Evolutionary conservation across 1,284 basidiomycete genomes (phyloP), one percentile per base, ranked within the genome.

Genomic region (Apiotrichum mycotoxinovorans): DNA sequence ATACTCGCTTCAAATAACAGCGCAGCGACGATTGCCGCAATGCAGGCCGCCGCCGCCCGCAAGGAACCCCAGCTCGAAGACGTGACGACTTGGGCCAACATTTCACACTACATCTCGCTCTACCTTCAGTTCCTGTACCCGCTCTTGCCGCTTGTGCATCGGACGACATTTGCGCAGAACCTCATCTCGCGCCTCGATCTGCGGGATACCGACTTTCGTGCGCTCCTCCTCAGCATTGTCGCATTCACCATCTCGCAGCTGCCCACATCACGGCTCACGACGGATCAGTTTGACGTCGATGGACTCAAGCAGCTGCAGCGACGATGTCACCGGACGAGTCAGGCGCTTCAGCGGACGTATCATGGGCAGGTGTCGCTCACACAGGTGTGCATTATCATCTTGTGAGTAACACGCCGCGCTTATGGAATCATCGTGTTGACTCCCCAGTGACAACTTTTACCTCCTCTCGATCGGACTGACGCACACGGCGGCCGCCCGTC

Each of bases 181-280:
- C 62, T 78, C 15, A 73, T 73, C 11, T 71, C 72, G 22, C 62
- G 76, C 38, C 57, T 71, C 45, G 76, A 78, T 62, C 54, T 67
- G 47, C 49, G 66, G 23, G 76, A 78, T 56, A 69, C 65, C 27
- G 72, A 76, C 52, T 78, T 78, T 51, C 66, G 74, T 25, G 74
- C 76, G 1, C 58, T 78, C 14, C 58, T 78, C 11, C 59, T 78
- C 22, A 73, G 70, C 52, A 71, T 78, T 4, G 74, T 77, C 40
- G 72, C 74, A 17, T 76, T 75, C 58, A 73, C 74, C 27, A 76
- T 78, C 25, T 75, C 71, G 1, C 76, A 78, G 52, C 63, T 75
- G 1, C 76, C 76, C 22, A 73, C 71, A 0, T 66, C 61, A 11
- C 67, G 72, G 14, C 65, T 78, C 42, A 64, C 73, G 17, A 72